Evolutionary conservation across 257 asterid genomes (phyloP), one percentile per base, ranked within the genome.

Genomic region (Nicotiana attenuata): DNA sequence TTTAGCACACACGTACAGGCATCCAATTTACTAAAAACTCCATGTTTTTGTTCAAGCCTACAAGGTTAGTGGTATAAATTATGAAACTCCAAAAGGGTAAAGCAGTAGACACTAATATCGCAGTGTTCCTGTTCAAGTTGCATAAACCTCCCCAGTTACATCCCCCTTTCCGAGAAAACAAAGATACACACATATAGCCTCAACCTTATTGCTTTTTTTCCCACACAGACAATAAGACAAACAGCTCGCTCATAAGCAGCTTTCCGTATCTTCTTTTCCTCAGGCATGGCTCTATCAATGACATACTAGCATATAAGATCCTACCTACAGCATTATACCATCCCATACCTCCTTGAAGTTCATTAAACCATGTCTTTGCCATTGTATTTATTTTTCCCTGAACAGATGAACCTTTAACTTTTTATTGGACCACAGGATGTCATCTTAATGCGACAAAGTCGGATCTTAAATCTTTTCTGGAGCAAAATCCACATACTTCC

Each of bases 31-130:
- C 99, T 96, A 87, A 96, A 96, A 83, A 91, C 86, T 50, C 97
- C 97, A 88, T 92, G 91, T 90, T 94, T 91, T 73, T 94, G 90
- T 87, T 96, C 98, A 82, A 84, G 86, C 97, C 99, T 95, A 87
- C 90, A 91, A 82, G 67, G 45, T 82, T 1, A 67, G 65, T 31
- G 26, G 56, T 65, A 22, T 9, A 60, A 55, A 78, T 45, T 45
- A 61, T 45, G 26, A 19, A 45, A 53, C 28, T 53, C 28, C 77
- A 47, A 65, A 64, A 19, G 50, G 50, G 31, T 28, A 69, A 50
- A 26, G 14, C 79, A 47, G 79, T 50, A 50, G 45, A 75, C 41
- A 75, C 16, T 29, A 29, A 65, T 65, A 35, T 16, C 13, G 26
- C 73, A 16, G 22, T 15, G 6, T 16, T 65, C 31, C 45, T 29